phyloP scores from a whole-genome alignment of 73 alveolate genomes.

The Tetrahymena malaccensis region DNA sequence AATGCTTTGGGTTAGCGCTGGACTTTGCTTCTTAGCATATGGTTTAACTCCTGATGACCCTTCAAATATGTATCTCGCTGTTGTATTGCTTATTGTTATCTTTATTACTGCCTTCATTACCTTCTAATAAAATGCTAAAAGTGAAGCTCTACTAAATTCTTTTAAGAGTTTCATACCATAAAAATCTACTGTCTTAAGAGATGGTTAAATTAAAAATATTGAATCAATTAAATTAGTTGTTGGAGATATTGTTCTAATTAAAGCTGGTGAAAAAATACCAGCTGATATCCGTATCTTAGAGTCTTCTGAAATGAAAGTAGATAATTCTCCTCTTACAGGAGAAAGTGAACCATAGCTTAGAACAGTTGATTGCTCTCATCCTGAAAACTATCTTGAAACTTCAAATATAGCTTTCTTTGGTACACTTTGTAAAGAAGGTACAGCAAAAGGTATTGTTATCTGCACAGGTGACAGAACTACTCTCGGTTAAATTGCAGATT shows the following conservation, averaged over 20 bases:
- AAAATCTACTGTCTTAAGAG: slow-evolving; percentile 63
- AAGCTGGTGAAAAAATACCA: slow-evolving; percentile 94
- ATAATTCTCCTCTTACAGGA: slow-evolving; percentile 95
- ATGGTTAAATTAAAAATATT: slow-evolving; percentile 51
- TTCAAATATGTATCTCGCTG: slow-evolving; percentile 66
- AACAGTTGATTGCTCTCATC: slow-evolving; percentile 53
- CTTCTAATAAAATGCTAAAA: slow-evolving; percentile 61
- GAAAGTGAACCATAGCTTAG: slow-evolving; percentile 72
- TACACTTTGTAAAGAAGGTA: slow-evolving; percentile 87
- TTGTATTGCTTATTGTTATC: slow-evolving; percentile 69
- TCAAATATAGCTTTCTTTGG: slow-evolving; percentile 82
- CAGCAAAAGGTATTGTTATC: slow-evolving; percentile 83
- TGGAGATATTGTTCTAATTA: slow-evolving; percentile 87
- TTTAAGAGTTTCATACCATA: slow-evolving; percentile 62
- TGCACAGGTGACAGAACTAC: slow-evolving; percentile 88
- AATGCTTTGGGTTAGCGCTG: slow-evolving; percentile 80
- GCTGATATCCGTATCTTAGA: slow-evolving; percentile 88
- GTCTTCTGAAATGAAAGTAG: slow-evolving; percentile 83
- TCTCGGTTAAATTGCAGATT: slow-evolving; percentile 89
- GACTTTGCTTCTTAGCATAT: slow-evolving; percentile 69
- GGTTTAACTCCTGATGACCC: slow-evolving; percentile 61
- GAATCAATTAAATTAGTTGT: slow-evolving; percentile 78
- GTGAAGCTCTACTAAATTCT: slow-evolving; percentile 85
- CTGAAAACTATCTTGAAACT: slow-evolving; percentile 83
- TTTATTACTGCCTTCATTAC: slow-evolving; percentile 70